These are phyloP conservation scores for Waltergamsia citrina DNA, from an alignment of 2,329 filamentous ascomycete genomes.

Conservation along the genomic window DNA sequence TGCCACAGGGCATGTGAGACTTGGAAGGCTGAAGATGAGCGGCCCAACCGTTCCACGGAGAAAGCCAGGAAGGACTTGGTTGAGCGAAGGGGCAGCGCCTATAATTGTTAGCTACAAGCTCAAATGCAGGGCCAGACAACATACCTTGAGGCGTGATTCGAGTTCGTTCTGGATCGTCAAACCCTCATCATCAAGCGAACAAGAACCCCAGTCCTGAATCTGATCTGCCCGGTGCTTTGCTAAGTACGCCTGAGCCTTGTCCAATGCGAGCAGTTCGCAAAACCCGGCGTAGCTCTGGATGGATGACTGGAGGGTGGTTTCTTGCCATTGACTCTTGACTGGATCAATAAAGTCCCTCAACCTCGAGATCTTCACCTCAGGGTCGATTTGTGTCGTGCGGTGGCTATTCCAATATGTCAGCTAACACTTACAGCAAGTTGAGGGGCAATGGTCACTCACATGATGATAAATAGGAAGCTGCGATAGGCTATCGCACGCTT, in stretches of 20 bases:
- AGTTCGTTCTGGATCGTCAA: slow-evolving; percentile 70
- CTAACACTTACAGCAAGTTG: neutral
- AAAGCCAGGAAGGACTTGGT: slow-evolving; percentile 91
- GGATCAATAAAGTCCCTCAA: slow-evolving; percentile 74
- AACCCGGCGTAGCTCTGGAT: slow-evolving; percentile 72
- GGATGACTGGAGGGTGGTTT: slow-evolving; percentile 55
- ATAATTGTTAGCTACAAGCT: slow-evolving; percentile 6
- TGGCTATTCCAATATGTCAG: slow-evolving; percentile 55
- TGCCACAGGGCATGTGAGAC: slow-evolving; percentile 78
- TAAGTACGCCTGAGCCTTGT: slow-evolving; percentile 74
- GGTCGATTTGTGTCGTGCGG: slow-evolving; percentile 67
- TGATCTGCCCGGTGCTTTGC: slow-evolving; percentile 62
- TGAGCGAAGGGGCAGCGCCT: slow-evolving; percentile 69
- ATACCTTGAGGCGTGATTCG: slow-evolving; percentile 61
- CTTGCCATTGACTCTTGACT: slow-evolving; percentile 71
- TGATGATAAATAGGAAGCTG: slow-evolving; percentile 88
- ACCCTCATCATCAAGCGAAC: slow-evolving; percentile 70
- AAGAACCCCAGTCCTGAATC: slow-evolving; percentile 73
- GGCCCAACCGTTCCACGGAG: slow-evolving; percentile 81
- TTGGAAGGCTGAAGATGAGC: slow-evolving; percentile 61
- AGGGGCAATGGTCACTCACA: slow-evolving; percentile 35
- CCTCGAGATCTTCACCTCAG: slow-evolving; percentile 58
- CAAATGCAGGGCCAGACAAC: slow-evolving; percentile 7
- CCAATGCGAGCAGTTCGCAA: slow-evolving; percentile 68
- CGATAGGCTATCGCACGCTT: slow-evolving; percentile 78